A percentile compares a stretch with the other conserved stretches of the same genome.
Conservation (phyloP, 495 filamentous ascomycete genomes). For the Jackrogersella multiformis region DNA sequence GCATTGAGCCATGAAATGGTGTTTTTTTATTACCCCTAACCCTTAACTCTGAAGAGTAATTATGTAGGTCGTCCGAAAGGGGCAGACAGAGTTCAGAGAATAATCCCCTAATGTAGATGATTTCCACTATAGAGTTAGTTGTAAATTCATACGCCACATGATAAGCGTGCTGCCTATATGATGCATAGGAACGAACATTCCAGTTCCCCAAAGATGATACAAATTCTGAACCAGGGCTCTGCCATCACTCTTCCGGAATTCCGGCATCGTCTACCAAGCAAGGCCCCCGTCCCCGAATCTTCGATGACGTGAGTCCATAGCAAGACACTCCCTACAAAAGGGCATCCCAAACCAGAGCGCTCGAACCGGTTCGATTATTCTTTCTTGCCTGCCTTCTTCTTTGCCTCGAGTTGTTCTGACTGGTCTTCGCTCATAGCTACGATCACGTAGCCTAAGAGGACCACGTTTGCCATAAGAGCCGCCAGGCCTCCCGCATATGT, state of each 20-base stretch:
- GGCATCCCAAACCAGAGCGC: slow-evolving; percentile 14
- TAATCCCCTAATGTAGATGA: too few relatives aligned
- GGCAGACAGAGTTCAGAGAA: neutral
- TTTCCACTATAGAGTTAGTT: neutral
- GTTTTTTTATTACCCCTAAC: neutral
- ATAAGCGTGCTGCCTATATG: too few relatives aligned
- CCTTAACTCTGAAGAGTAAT: neutral
- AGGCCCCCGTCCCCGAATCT: neutral
- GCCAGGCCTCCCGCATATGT: slow-evolving; percentile 86
- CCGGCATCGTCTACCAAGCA: neutral
- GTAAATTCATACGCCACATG: too few relatives aligned
- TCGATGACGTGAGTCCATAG: too few relatives aligned
- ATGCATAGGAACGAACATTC: neutral
- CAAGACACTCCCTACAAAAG: neutral
- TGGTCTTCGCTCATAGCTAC: slow-evolving; percentile 94
- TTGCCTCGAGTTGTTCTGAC: slow-evolving; percentile 54
- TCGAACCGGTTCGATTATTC: slow-evolving; percentile 18
- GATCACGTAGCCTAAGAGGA: slow-evolving; percentile 88
- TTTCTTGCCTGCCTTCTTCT: slow-evolving; percentile 43
- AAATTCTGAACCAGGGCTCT: neutral
- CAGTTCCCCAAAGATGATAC: neutral
- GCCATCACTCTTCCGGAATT: neutral
- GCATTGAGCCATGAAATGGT: neutral
- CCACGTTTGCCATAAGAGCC: slow-evolving; percentile 88
- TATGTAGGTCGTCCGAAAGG: too few relatives aligned